Evolutionary conservation across 1,284 basidiomycete species (phyloP), one percentile per base, ranked within the genome.

Genomic region (Cystobasidiaceae sp.): DNA sequence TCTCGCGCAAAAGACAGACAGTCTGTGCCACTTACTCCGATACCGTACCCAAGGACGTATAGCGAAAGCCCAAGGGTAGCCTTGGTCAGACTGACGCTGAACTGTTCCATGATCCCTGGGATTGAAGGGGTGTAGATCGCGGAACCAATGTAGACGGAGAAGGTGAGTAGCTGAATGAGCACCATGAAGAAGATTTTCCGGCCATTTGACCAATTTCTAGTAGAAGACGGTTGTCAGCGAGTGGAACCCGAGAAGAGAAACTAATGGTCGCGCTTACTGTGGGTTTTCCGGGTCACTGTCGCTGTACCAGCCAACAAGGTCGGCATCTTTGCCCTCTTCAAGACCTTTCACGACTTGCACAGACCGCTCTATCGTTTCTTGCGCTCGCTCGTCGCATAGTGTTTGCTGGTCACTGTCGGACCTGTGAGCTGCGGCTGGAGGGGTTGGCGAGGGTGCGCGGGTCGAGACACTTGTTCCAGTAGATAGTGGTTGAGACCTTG

Each of bases 211-310:
- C 77, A 78, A 63, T 77, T 77, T 32, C 68, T 71, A 61, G 23
- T n/a, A 23, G 30, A 32, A 19, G 23, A 33, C 25, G 15, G 11
- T 4, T 17, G 55, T 50, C 27, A 65, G 27, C 48, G 13, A 7
- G 15, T 17, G 56, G 8, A 25, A 27, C 15, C 17, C 8, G 19
- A 17, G 34, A 41, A 28, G 19, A 25, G 17, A 17, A 43, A 17
- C 15, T 21, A 32, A 27, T 19, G 8, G 3, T 28, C 2, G 9
- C 32, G 55, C 70, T 64, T 30, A 71, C 71, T 70, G 69, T 4
- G 77, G 77, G 33, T 75, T 75, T 33, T 75, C 77, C 7, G 71
- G 72, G 46, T 78, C 77, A 25, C 71, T 52, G 17, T 71, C 68
- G 6, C 71, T 68, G 39, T 73, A 66, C 76, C 75, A 76, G 13